A percentile compares a stretch with the other conserved stretches of the same genome.
phyloP scores from a whole-genome alignment of 2,329 filamentous ascomycete genomes.

The Pseudodiploospora longispora region DNA sequence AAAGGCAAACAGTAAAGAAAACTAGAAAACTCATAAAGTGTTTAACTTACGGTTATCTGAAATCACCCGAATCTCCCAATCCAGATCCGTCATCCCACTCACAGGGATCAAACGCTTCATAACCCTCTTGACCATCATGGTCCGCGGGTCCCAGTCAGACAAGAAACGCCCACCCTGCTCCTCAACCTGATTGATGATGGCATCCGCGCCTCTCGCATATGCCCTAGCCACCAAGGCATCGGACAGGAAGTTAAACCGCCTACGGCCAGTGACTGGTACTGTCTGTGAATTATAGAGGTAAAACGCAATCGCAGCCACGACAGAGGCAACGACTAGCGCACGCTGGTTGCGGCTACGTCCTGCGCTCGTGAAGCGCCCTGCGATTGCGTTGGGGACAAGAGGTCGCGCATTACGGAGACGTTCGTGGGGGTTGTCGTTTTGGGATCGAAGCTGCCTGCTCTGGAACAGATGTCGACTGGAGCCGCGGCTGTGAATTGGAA shows the following conservation, averaged over 20 bases:
- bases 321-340: slow-evolving; percentile 32
- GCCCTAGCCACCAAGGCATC: slow-evolving; percentile 44
- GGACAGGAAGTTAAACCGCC: slow-evolving; percentile 62
- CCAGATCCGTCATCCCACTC: slow-evolving; percentile 47
- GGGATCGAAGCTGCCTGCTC: slow-evolving; percentile 3
- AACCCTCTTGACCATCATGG: slow-evolving; percentile 51
- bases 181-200: slow-evolving; percentile 45
- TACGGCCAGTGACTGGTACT: slow-evolving; percentile 63
- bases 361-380: slow-evolving; percentile 17
- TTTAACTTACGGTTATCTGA: slow-evolving; percentile 45
- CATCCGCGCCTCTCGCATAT: slow-evolving; percentile 17
- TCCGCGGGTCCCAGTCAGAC: slow-evolving; percentile 49
- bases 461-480: too few species aligned
- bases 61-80: slow-evolving; percentile 71
- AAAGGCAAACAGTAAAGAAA: too few species aligned
- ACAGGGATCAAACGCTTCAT: slow-evolving; percentile 60
- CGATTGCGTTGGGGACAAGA: slow-evolving; percentile 20
- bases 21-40: background rate
- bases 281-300: slow-evolving; percentile 64
- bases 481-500: too few species aligned
- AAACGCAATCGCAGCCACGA: slow-evolving; percentile 42
- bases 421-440: slow-evolving; percentile 15
- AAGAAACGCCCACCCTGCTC: slow-evolving; percentile 48
- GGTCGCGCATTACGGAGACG: slow-evolving; percentile 23
- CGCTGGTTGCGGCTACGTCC: slow-evolving; percentile 21